Base-by-base conservation (phyloP, 495 filamentous ascomycete genomes). In the Penicillium samsonianum region DNA sequence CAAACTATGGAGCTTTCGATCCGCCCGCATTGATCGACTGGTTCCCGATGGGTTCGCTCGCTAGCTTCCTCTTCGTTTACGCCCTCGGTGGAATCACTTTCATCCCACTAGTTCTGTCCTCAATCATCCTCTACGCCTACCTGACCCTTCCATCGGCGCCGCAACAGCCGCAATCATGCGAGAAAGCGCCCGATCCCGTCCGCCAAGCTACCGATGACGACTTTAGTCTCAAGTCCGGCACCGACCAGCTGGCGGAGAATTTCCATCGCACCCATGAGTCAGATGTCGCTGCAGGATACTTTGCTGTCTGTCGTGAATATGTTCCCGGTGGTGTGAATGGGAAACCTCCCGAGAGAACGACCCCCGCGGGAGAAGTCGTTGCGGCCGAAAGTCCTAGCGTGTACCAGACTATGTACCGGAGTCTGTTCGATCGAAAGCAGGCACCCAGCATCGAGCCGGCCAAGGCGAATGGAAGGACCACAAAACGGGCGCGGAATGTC, bases 381-480 rank as follows among this genome's bases (percentile, higher is more conserved):
- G 84, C 84, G 28, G 73, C 87, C 10, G 89, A 90, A 59, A 95
- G 90, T 68, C 91, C 88, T 38, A 95, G 90, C 64, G 92, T 98
- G 26, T 97, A 98, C 66, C 95, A 98, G 80, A 85, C 88, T 69
- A 96, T 98, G 94, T 98, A 98, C 70, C 79, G 92, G 63, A 95
- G 90, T 71, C 84, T 98, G 44, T 98, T 98, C 67, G 93, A 98
- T 59, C 83, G 94, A 47, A 93, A 89, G 63, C 83, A 87, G 49
- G 51, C 71, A 2, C 75, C 76, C n/a, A 79, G 71, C 43, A 79
- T 79, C 54, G 76, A 79, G 37, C 76, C 76, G 3, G 69, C 64
- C 2, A 81, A 78, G 45, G 69, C 63, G 35, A 78, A 75, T 65
- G 75, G 81, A 55, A 89, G 85, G 70, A 83, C 81, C 42, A 81